phyloP scores from a whole-genome alignment of 2,329 filamentous ascomycete species.

The Ploettnerulaceae sp. region DNA sequence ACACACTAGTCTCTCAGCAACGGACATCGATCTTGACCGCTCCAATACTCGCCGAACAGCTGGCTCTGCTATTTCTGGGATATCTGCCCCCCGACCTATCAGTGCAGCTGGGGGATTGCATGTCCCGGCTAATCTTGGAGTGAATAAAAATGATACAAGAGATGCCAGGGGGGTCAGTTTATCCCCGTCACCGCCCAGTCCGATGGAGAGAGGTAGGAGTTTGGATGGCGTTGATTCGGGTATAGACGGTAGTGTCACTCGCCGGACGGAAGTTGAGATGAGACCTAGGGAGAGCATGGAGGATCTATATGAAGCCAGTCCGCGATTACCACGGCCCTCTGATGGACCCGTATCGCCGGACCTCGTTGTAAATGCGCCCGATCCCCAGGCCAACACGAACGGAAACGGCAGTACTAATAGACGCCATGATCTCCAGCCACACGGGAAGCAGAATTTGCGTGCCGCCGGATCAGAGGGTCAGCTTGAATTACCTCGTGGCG shows the following conservation, averaged over 20 bases:
- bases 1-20: slow-evolving; percentile 8
- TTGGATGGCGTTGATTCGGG: too few relatives aligned
- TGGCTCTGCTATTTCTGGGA: slow-evolving; percentile 18
- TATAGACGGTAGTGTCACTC: too few relatives aligned
- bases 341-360: background rate
- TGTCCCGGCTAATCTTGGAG: slow-evolving; percentile 3
- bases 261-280: slow-evolving; percentile 6
- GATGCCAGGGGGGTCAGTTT: slow-evolving; percentile 2
- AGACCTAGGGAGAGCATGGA: slow-evolving; percentile 18
- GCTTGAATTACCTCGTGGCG: too few relatives aligned
- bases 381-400: too few relatives aligned
- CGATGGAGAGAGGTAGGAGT: background rate
- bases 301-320: slow-evolving; percentile 37
- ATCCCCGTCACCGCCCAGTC: slow-evolving; percentile 13
- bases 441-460: background rate
- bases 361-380: too few relatives aligned
- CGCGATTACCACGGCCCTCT: slow-evolving; percentile 22
- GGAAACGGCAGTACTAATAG: background rate
- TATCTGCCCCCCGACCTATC: slow-evolving; percentile 7
- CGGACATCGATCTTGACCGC: slow-evolving; percentile 18
- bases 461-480: too few relatives aligned
- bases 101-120: slow-evolving; percentile 1
- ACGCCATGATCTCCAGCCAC: background rate
- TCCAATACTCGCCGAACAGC: slow-evolving; percentile 25
- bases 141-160: background rate